phyloP scores from a whole-genome alignment of 2,329 filamentous ascomycete species.

The Mycocentrospora acerina region DNA sequence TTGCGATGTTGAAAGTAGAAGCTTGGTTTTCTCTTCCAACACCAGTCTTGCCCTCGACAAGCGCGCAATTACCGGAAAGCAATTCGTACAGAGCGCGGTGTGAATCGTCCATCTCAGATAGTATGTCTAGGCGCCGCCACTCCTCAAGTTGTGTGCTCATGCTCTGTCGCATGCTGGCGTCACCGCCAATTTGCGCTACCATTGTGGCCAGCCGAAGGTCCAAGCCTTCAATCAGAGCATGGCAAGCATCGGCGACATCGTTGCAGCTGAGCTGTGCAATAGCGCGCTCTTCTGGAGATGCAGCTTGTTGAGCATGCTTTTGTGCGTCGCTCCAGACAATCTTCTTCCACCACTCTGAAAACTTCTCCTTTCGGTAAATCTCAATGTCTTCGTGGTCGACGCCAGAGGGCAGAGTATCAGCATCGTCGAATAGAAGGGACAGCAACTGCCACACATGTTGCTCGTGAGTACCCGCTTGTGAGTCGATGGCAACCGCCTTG shows the following conservation, averaged over 20 bases:
- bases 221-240: constrained; percentile 70
- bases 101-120: constrained; percentile 83
- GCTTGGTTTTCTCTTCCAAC: constrained; percentile 77
- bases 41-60: constrained; percentile 73
- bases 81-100: constrained; percentile 89
- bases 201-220: constrained; percentile 85
- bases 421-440: constrained; percentile 79
- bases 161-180: constrained; percentile 66
- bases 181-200: constrained; percentile 80
- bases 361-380: constrained; percentile 55
- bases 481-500: constrained; percentile 42
- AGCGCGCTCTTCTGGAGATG: constrained; percentile 77
- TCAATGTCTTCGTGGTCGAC: constrained; percentile 47
- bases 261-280: constrained; percentile 77
- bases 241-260: constrained; percentile 79
- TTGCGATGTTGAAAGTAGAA: constrained; percentile 77
- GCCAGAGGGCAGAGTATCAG: constrained; percentile 34
- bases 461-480: constrained; percentile 57
- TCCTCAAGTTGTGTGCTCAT: constrained; percentile 78
- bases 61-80: constrained; percentile 81
- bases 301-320: constrained; percentile 57
- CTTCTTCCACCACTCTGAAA: constrained; percentile 67
- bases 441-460: constrained; percentile 81
- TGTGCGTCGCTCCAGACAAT: constrained; percentile 44
- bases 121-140: constrained; percentile 80